Percentiles rank a stretch among this genome's conserved stretches.
Conservation (phyloP, 805 yeast genomes). For the Komagataella pastoris region DNA sequence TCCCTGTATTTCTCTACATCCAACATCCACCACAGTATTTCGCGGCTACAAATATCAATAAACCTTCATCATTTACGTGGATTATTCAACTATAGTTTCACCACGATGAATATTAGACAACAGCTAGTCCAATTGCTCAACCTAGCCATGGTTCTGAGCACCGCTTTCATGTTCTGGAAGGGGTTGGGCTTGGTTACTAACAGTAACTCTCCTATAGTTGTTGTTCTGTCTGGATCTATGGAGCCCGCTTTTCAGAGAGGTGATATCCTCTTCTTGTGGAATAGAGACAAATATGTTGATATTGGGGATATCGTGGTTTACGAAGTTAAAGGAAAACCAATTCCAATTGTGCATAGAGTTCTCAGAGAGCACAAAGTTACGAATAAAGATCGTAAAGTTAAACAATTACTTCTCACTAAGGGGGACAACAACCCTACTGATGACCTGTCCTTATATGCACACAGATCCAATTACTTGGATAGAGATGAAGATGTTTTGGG, state of each 20-base stretch:
- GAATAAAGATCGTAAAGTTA: slow-evolving; percentile 6
- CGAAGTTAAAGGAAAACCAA: slow-evolving; percentile 61
- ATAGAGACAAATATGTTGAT: slow-evolving; percentile 47
- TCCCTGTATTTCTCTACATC: neutral
- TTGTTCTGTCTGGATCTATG: slow-evolving; percentile 96
- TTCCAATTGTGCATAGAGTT: slow-evolving; percentile 96
- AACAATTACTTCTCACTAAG: slow-evolving; percentile 76
- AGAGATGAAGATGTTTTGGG: slow-evolving; percentile 75
- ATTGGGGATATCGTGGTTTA: slow-evolving; percentile 95
- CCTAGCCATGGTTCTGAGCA: slow-evolving; percentile 67
- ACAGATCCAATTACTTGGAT: slow-evolving; percentile 62
- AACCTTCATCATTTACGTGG: neutral
- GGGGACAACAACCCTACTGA: slow-evolving; percentile 94
- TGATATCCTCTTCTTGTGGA: slow-evolving; percentile 85
- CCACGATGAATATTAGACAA: slow-evolving; percentile 43
- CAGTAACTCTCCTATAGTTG: slow-evolving; percentile 89
- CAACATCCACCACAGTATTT: neutral
- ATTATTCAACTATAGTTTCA: neutral
- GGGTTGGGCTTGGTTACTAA: slow-evolving; percentile 62
- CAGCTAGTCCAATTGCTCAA: slow-evolving; percentile 55
- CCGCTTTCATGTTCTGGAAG: slow-evolving; percentile 91
- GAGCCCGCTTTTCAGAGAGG: slow-evolving; percentile 99
- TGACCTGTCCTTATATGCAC: slow-evolving; percentile 76
- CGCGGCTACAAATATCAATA: neutral
- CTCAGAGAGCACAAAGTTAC: slow-evolving; percentile 60